phyloP scores from a whole-genome alignment of 1,284 basidiomycete species.

The Tetrapyrgos nigripes region DNA sequence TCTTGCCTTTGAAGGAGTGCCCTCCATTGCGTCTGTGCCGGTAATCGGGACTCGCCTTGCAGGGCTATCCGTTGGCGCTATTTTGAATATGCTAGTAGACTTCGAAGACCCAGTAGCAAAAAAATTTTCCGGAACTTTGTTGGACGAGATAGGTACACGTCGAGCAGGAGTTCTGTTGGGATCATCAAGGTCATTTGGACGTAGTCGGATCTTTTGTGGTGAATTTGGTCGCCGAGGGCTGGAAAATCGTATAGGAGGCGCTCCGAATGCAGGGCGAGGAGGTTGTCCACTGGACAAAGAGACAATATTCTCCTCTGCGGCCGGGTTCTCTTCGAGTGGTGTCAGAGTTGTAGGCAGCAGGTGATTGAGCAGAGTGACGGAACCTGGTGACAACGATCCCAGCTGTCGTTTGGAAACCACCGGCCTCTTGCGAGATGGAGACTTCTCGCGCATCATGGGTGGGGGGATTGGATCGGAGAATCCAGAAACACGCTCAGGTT shows the following conservation, averaged over 20 bases:
- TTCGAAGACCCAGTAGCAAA: slow-evolving; percentile 8
- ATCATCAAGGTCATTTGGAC: slow-evolving; percentile 22
- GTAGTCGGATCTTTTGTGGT: slow-evolving; percentile 39
- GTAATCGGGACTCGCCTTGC: slow-evolving; percentile 58
- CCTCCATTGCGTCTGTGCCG: slow-evolving; percentile 29
- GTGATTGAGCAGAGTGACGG: slow-evolving; percentile 38
- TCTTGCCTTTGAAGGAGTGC: slow-evolving; percentile 1
- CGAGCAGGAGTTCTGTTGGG: slow-evolving; percentile 56
- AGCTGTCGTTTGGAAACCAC: slow-evolving; percentile 39
- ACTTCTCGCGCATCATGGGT: slow-evolving; percentile 15
- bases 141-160: slow-evolving; percentile 62
- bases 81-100: slow-evolving; percentile 30
- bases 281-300: slow-evolving; percentile 11
- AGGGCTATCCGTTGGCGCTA: slow-evolving; percentile 53
- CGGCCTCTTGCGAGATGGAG: slow-evolving; percentile 17
- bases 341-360: slow-evolving; percentile 7
- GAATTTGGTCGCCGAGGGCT: slow-evolving; percentile 33
- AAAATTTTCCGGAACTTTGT: slow-evolving; percentile 43
- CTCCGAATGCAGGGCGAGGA: slow-evolving; percentile 27
- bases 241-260: slow-evolving; percentile 35
- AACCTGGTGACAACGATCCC: slow-evolving; percentile 49
- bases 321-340: slow-evolving; percentile 1
- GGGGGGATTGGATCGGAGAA: slow-evolving; percentile 20
- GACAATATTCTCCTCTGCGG: not conserved
- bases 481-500: slow-evolving; percentile 5